Percentiles rank a stretch among this genome's conserved stretches.
phyloP scores from a whole-genome alignment of 192 early-diverging fungal genomes.

The Coemansia sp. region DNA sequence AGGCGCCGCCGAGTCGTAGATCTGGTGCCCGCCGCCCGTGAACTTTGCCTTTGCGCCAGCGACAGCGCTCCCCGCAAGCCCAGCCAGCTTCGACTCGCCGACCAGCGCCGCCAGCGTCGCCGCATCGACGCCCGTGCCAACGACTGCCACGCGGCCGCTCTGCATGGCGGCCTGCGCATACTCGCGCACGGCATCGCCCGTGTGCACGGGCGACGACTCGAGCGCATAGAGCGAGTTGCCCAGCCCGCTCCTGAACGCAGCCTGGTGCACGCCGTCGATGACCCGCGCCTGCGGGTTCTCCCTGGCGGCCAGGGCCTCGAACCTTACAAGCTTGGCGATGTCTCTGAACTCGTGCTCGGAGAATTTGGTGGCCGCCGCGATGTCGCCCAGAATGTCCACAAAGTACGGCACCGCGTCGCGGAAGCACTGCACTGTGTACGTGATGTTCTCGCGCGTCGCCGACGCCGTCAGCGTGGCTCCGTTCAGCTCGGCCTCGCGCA shows the following conservation, averaged over 20 bases:
- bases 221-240: slow-evolving; percentile 92
- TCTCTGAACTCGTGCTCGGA: slow-evolving; percentile 86
- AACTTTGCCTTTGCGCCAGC: slow-evolving; percentile 63
- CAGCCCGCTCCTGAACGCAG: slow-evolving; percentile 92
- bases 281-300: slow-evolving; percentile 66
- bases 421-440: slow-evolving; percentile 90
- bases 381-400: slow-evolving; percentile 78
- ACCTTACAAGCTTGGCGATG: slow-evolving; percentile 62
- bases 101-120: slow-evolving; percentile 70
- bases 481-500: slow-evolving; percentile 89
- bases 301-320: slow-evolving; percentile 69
- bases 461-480: slow-evolving; percentile 83
- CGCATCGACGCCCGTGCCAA: slow-evolving; percentile 82
- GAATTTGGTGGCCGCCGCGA: slow-evolving; percentile 80
- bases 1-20: slow-evolving; percentile 62
- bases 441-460: slow-evolving; percentile 81
- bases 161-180: slow-evolving; percentile 76
- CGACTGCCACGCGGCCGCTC: slow-evolving; percentile 76
- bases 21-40: slow-evolving; percentile 82
- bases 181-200: slow-evolving; percentile 68
- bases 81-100: slow-evolving; percentile 58
- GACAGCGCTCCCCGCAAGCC: slow-evolving; percentile 34
- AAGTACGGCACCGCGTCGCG: slow-evolving; percentile 82
- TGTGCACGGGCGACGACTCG: slow-evolving; percentile 63
- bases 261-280: slow-evolving; percentile 81